Base-by-base conservation (phyloP, 169 alveolate species). In the Theileria parva region DNA sequence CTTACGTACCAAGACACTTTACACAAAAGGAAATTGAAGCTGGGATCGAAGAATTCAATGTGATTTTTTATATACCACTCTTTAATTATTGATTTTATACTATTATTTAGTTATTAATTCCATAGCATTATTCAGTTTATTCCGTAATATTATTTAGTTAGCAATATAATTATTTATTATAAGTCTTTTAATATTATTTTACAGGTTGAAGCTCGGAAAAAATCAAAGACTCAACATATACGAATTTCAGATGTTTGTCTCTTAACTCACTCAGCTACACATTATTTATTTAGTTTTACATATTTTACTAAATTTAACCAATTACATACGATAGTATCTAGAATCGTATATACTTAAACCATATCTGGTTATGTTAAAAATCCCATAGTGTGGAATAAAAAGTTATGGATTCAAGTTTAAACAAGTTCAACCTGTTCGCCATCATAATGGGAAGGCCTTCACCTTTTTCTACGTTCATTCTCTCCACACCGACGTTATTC, bases 401-500 rank as follows among this genome's bases (percentile, higher is more conserved):
- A 91, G 93, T 59, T 89, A 89, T 76, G 96, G 96, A 25, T 93
- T 93, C 75, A 88, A 87, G 64, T 86, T 93, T 75, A 92, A 93
- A 80, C 96, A 93, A 70, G 88, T 93, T 34, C 95, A 87, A 74
- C 96, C 96, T 28, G 91, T 92, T 19, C 74, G 92, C 23, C 88
- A 92, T 50, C 96, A 93, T 68, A 85, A 89, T 60, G 93, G 94
- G 13, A 91, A 91, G 83, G 89, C 94, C 27, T 91, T 89, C 76
- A 88, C 95, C 12, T 93, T 88, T 81, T 93, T 83, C 85, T 93
- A 92, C 85, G 84, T 89, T 64, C 96, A 93, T 76, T 86, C 96
- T 12, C 92, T 88, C 28, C 95, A 89, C 39, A 92, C 94, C 0
- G 92, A 92, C 21, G 87, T 92, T 25, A 83, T 88, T 27, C 95